Evolutionary conservation across 2,329 filamentous ascomycete genomes (phyloP), one percentile per base, ranked within the genome.

Genomic region (Epichloe sp.): DNA sequence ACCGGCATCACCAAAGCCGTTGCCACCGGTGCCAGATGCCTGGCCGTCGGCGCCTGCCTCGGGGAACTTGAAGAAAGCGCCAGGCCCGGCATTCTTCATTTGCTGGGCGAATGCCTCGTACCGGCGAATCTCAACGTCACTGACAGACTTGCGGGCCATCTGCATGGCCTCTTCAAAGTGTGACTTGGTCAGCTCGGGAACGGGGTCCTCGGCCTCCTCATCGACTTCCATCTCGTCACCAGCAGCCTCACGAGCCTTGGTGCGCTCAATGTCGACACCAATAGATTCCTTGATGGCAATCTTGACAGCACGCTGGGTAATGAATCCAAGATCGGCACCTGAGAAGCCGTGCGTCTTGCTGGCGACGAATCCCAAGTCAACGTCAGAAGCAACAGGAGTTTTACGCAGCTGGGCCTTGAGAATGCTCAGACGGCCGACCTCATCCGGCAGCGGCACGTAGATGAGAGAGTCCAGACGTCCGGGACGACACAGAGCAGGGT

Each of bases 141-240:
- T 90, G 60, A 98, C 93, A 31, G 93, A 97, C 66, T 87, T 83
- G 69, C 93, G 86, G 57, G 93, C 93, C 70, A 85, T 84, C 69
- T 86, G 83, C 93, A 98, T 98, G 44, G 93, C 93, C 78, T 98
- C 93, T 76, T 97, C 91, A 66, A 98, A 98, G 73, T 98, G 93
- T 53, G 85, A 86, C 73, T 88, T 93, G 62, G 93, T 97, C 53
- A 98, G 82, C 72, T 96, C 86, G 14, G 93, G 93, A 40, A 98
- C 93, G 44, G 91, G 89, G 63, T 98, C 93, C 68, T 97, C 91
- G 44, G 70, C 79, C 45, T 88, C 86, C 58, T 93, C 87, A 42
- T 71, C 69, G 17, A 69, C 63, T 48, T 70, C 69, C 81, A 94
- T 91, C 61, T 87, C 85, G 63, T 88, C 86, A 54, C 86, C 88